Conservation (phyloP, 140 eudicot genomes). For the Oenanthe javanica region DNA sequence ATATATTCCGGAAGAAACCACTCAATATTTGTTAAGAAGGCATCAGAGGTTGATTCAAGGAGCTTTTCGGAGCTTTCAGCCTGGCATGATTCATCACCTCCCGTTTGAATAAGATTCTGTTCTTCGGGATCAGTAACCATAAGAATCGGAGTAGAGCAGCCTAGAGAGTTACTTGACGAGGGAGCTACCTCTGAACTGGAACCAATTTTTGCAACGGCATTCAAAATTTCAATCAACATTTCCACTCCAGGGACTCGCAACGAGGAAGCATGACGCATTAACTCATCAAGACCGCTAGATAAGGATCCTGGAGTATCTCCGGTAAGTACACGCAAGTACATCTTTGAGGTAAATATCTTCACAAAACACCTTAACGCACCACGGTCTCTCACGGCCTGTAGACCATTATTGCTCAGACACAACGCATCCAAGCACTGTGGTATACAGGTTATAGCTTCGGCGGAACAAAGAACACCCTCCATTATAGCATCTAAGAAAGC, state of each 20-base stretch:
- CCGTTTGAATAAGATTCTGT: conserved; percentile 20
- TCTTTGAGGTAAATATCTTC: conserved; percentile 77
- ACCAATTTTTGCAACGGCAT: conserved; percentile 60
- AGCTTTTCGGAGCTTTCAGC: conserved; percentile 42
- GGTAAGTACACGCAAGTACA: conserved; percentile 71
- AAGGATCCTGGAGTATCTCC: conserved; percentile 80
- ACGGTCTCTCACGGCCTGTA: conserved; percentile 91
- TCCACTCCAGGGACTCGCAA: conserved; percentile 92
- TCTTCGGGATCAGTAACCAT: conserved; percentile 86
- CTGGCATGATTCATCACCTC: conserved; percentile 33
- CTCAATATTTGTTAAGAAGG: conserved; percentile 42
- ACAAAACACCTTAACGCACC: conserved; percentile 97
- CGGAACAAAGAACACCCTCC: conserved; percentile 94
- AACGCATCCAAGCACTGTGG: conserved; percentile 99
- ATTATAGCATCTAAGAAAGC: conserved; percentile 92
- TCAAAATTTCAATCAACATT: conserved; percentile 81
- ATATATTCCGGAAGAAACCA: conserved; percentile 81
- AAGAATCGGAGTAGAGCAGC: conserved; percentile 57
- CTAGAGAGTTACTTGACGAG: conserved; percentile 34
- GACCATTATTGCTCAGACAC: conserved; percentile 84
- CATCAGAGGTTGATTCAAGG: conserved; percentile 47
- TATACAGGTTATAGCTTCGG: conserved; percentile 97
- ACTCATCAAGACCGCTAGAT: conserved; percentile 98
- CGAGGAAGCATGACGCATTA: conserved; percentile 91
- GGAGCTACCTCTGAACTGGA: conserved; percentile 48